Percentiles rank a stretch among this genome's conserved stretches.
phyloP scores from a whole-genome alignment of 768 basidiomycete genomes.

The Boletus sp. region DNA sequence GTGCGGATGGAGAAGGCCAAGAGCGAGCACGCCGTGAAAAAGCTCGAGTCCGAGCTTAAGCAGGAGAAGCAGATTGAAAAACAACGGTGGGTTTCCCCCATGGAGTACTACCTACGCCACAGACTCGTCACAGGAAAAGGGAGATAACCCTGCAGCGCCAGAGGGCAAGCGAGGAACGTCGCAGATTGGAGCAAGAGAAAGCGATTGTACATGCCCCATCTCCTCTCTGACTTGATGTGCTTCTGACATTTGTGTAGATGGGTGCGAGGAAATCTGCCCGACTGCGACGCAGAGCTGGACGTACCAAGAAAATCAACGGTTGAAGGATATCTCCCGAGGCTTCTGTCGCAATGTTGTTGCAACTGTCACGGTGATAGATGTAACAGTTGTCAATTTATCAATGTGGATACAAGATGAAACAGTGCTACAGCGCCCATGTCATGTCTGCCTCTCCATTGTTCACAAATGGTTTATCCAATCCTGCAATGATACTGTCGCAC shows the following conservation, averaged over 20 bases:
- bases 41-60: constrained; percentile 67
- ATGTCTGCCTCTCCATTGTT: constrained; percentile 72
- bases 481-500: constrained; percentile 85
- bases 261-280: constrained; percentile 75
- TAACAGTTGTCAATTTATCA: constrained; percentile 7
- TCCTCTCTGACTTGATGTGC: not conserved
- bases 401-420: not conserved
- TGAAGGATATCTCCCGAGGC: constrained; percentile 31
- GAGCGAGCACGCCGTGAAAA: constrained; percentile 66
- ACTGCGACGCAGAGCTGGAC: constrained; percentile 66
- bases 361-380: constrained; percentile 1
- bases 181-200: constrained; percentile 45
- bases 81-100: constrained; percentile 42
- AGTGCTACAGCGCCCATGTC: constrained; percentile 64
- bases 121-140: constrained; percentile 45
- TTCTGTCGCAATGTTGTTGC: not conserved
- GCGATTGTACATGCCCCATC: constrained; percentile 17
- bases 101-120: not conserved
- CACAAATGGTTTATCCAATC: constrained; percentile 85
- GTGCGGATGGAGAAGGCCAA: constrained; percentile 67
- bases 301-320: constrained; percentile 78
- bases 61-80: constrained; percentile 73
- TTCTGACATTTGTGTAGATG: constrained; percentile 48
- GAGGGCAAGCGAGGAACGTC: constrained; percentile 69
- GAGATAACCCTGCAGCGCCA: constrained; percentile 70